phyloP scores from a whole-genome alignment of 2,329 filamentous ascomycete species.

The Rugonectria rugulosa region DNA sequence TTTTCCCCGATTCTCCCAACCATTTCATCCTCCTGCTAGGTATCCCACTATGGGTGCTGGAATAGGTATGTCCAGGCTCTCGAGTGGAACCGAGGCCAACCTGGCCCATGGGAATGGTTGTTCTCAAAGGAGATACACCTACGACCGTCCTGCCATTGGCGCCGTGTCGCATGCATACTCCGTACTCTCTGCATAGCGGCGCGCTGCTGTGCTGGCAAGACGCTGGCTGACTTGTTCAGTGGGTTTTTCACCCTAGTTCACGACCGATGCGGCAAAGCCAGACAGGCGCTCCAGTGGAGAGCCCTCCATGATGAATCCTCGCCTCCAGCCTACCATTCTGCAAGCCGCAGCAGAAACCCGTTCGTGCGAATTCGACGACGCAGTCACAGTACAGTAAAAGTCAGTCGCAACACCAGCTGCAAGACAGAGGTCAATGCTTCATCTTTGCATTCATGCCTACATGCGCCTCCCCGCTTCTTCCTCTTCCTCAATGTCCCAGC shows the following conservation, averaged over 20 bases:
- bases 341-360: constrained; percentile 13
- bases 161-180: constrained; percentile 21
- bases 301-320: constrained; percentile 3
- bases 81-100: constrained; percentile 17
- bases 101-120: background rate
- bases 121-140: background rate
- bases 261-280: constrained; percentile 17
- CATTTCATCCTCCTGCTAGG: background rate
- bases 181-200: constrained; percentile 14
- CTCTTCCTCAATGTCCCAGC: constrained; percentile 2
- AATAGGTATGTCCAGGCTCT: constrained; percentile 12
- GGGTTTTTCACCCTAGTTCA: constrained; percentile 23
- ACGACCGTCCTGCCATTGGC: constrained; percentile 28
- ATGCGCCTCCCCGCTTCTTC: constrained; percentile 13
- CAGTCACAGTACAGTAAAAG: constrained; percentile 6
- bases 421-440: constrained; percentile 8
- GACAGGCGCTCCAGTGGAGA: constrained; percentile 23
- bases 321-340: constrained; percentile 8
- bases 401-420: constrained; percentile 7
- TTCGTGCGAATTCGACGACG: constrained; percentile 28
- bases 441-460: background rate
- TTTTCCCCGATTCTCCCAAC: constrained; percentile 1
- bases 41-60: background rate
- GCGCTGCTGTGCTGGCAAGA: constrained; percentile 30
- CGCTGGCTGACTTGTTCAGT: constrained; percentile 28